These are phyloP conservation scores for Boletus austroedulis DNA, from an alignment of 1,284 basidiomycete genomes.

Conservation along the genomic window DNA sequence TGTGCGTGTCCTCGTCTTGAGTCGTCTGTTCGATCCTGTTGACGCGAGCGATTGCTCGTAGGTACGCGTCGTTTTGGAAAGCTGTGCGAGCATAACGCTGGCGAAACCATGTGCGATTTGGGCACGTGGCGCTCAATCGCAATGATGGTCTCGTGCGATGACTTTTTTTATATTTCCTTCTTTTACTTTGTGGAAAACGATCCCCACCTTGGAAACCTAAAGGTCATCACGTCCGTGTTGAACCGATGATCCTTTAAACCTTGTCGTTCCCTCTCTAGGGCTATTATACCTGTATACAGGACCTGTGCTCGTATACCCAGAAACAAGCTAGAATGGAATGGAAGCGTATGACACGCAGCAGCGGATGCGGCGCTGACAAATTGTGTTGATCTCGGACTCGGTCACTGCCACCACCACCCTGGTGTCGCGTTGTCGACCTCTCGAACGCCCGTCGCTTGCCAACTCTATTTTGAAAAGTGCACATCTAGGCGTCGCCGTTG, in stretches of 20 bases:
- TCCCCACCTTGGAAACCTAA: background rate
- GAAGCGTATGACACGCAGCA: background rate
- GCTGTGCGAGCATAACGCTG: conserved; percentile 25
- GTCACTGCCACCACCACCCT: no score
- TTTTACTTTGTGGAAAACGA: no score
- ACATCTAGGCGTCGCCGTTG: no score
- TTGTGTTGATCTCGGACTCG: no score
- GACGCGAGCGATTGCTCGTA: conserved; percentile 7
- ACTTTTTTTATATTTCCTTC: background rate
- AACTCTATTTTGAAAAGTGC: no score
- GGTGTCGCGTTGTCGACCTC: no score
- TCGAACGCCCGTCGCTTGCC: no score
- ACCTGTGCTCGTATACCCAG: background rate
- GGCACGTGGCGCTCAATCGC: background rate
- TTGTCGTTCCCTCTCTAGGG: background rate
- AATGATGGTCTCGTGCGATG: background rate
- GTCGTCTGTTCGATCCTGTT: background rate
- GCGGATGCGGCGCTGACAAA: no score
- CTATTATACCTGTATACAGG: background rate
- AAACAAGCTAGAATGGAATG: background rate
- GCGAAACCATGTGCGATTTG: background rate
- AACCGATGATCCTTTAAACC: background rate
- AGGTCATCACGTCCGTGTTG: background rate
- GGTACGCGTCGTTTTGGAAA: conserved; percentile 37
- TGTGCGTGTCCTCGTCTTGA: conserved; percentile 40